Conservation (phyloP, 805 yeast species). For the Hanseniaspora vineae region DNA sequence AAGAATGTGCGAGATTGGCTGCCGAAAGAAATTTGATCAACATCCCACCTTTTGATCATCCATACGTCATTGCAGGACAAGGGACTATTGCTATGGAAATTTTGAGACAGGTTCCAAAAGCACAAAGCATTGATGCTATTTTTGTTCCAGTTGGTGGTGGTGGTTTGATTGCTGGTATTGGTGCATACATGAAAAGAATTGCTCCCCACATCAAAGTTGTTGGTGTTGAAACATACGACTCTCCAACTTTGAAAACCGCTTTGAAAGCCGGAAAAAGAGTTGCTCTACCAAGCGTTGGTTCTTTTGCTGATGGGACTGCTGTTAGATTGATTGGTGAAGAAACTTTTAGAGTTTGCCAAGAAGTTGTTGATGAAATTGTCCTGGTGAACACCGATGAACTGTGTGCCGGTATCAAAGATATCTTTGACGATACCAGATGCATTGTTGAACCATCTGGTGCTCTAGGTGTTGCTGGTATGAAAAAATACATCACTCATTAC, state of each 20-base stretch:
- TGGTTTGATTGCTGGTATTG: slow-evolving; percentile 86
- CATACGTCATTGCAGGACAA: slow-evolving; percentile 96
- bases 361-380: slow-evolving; percentile 80
- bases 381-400: slow-evolving; percentile 84
- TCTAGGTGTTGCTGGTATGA: slow-evolving; percentile 87
- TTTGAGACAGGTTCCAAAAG: slow-evolving; percentile 62
- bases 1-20: slow-evolving; percentile 67
- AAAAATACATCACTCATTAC: slow-evolving; percentile 50
- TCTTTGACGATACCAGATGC: slow-evolving; percentile 89
- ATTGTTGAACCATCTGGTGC: slow-evolving; percentile 98
- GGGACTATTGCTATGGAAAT: slow-evolving; percentile 95
- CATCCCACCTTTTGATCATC: slow-evolving; percentile 98
- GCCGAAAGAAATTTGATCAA: slow-evolving; percentile 63
- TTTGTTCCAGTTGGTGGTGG: slow-evolving; percentile 97
- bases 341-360: slow-evolving; percentile 67
- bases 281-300: slow-evolving; percentile 64
- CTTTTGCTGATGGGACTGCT: slow-evolving; percentile 98
- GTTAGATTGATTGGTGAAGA: slow-evolving; percentile 84
- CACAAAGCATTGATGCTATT: slow-evolving; percentile 62
- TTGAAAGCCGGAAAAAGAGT: slow-evolving; percentile 42
- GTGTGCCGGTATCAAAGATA: slow-evolving; percentile 93
- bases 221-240: slow-evolving; percentile 94
- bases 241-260: slow-evolving; percentile 80
- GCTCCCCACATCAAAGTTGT: slow-evolving; percentile 96
- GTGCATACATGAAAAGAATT: slow-evolving; percentile 77